phyloP scores from a whole-genome alignment of 2,329 filamentous ascomycete genomes.

The Huntiella omanensis region DNA sequence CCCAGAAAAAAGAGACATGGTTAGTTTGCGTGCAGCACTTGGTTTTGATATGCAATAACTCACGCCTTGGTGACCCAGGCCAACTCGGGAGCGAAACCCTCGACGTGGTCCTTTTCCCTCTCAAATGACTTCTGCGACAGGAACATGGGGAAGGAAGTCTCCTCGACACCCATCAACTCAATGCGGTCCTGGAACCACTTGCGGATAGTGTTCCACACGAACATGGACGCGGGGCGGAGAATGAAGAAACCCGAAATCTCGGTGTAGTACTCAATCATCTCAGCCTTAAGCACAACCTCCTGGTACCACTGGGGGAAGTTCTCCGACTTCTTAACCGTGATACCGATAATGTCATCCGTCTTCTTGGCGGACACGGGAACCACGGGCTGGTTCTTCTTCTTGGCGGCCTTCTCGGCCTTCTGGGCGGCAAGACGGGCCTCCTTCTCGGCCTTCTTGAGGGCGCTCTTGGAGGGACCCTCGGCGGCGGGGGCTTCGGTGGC shows the following conservation, averaged over 20 bases:
- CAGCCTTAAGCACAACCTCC: slow-evolving; percentile 89
- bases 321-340: slow-evolving; percentile 65
- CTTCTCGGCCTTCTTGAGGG: slow-evolving; percentile 48
- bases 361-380: slow-evolving; percentile 40
- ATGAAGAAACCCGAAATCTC: slow-evolving; percentile 97
- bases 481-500: slow-evolving; percentile 17
- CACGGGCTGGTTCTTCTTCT: slow-evolving; percentile 33
- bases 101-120: slow-evolving; percentile 86
- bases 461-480: slow-evolving; percentile 36
- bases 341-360: slow-evolving; percentile 58
- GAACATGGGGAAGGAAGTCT: slow-evolving; percentile 94
- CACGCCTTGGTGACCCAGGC: slow-evolving; percentile 76
- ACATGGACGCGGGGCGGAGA: slow-evolving; percentile 52
- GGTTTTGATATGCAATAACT: slow-evolving; percentile 17
- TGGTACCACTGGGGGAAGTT: slow-evolving; percentile 95
- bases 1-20: not conserved
- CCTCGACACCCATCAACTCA: slow-evolving; percentile 79
- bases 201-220: slow-evolving; percentile 46
- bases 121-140: slow-evolving; percentile 75
- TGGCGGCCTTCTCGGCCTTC: slow-evolving; percentile 43
- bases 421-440: slow-evolving; percentile 40
- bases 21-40: slow-evolving; percentile 2
- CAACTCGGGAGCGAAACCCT: slow-evolving; percentile 91
- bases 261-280: slow-evolving; percentile 90
- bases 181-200: slow-evolving; percentile 57